Percentiles rank a stretch among this genome's conserved stretches.
phyloP scores from a whole-genome alignment of 371 early-diverging fungal genomes.

The Mucor circinelloides region DNA sequence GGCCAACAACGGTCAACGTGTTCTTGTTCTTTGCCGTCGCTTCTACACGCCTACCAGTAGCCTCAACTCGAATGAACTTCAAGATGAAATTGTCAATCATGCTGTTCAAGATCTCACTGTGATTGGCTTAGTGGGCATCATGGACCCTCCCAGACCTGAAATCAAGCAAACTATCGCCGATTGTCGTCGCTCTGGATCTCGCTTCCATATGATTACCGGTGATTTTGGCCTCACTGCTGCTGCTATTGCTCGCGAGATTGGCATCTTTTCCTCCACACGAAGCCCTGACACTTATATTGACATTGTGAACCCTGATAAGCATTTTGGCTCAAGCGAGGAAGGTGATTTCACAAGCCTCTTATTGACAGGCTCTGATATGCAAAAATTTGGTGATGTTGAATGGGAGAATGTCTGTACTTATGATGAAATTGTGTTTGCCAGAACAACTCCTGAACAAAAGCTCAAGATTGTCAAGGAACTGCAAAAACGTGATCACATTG shows the following conservation, averaged over 20 bases:
- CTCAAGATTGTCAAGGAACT: constrained; percentile 73
- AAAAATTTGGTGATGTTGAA: constrained; percentile 46
- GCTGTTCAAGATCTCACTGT: constrained; percentile 45
- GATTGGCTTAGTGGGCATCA: constrained; percentile 66
- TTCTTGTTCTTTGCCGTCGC: constrained; percentile 55
- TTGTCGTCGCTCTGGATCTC: constrained; percentile 68
- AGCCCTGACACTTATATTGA: constrained; percentile 25
- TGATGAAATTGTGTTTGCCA: constrained; percentile 78
- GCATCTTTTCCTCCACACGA: constrained; percentile 49
- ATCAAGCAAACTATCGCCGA: constrained; percentile 52
- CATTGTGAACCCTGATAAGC: constrained; percentile 8
- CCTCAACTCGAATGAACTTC: constrained; percentile 7
- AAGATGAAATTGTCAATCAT: constrained; percentile 5
- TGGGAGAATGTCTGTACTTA: constrained; percentile 62
- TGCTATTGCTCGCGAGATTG: constrained; percentile 66
- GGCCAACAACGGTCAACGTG: constrained; percentile 66
- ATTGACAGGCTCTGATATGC: constrained; percentile 54
- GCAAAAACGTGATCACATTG: constrained; percentile 60
- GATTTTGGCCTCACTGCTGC: constrained; percentile 71
- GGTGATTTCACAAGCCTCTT: neutral
- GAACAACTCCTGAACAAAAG: constrained; percentile 85
- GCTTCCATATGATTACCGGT: constrained; percentile 77
- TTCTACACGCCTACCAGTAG: constrained; percentile 18
- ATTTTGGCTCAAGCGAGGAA: neutral
- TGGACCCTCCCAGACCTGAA: constrained; percentile 72